Evolutionary conservation across 768 basidiomycete species (phyloP), one percentile per base, ranked within the genome.

Genomic region (Suillus plorans): DNA sequence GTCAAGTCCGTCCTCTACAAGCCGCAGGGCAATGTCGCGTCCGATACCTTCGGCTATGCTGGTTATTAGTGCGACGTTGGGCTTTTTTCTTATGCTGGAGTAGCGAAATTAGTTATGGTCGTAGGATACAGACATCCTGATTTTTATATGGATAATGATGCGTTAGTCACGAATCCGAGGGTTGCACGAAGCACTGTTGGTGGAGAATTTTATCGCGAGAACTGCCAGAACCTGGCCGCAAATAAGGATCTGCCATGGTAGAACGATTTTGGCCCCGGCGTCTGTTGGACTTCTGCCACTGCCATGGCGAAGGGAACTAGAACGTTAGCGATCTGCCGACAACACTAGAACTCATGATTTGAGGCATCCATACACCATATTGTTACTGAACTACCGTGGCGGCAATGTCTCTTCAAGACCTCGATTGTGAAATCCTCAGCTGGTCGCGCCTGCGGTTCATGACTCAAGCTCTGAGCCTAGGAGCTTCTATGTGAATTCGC

Each of bases 41-140:
- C 85, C 85, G 18, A 85, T 82, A 42, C 84, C 84, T 55, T 77
- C 78, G 3, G 80, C 76, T 20, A 76, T 76, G 18, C 83, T 81
- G 0, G 82, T 83, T 42, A 84, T 70, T 58, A 82, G 69, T 9
- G 81, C 82, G 56, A 81, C 75, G 58, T 70, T 61, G 5, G 18
- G 61, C 37, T 42, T 16, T 20, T 60, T 12, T 0, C 28, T 20
- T 31, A n/a, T 41, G 12, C 45, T 45, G 39, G 41, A 50, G 25
- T 14, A 4, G 25, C 49, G 22, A 25, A 50, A 52, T 52, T 18
- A 31, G 52, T 4, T 28, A 31, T 31, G 18, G 25, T 22, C 13
- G 47, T 49, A 49, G 22, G 6, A 22, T n/a, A n/a, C 6, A 25
- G 13, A 22, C 5, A 13, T 49, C 22, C 22, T 14, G 3, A 49